Base-by-base conservation (phyloP, 441 rosid species). In the Mallotus japonicus region DNA sequence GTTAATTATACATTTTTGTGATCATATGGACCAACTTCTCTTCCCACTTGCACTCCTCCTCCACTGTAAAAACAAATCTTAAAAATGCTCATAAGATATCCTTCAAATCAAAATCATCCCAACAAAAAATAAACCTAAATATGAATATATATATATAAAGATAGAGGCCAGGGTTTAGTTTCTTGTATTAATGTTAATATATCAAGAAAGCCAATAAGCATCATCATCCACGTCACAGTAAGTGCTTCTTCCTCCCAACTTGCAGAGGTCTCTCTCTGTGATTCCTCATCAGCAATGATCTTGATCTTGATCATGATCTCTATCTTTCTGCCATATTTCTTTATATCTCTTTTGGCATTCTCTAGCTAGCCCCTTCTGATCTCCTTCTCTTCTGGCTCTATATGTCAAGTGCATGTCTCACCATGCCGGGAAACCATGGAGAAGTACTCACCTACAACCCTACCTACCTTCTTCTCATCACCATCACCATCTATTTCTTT, bases 251-350 rank as follows among this genome's bases (percentile, higher is more conserved):
- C 79, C 28, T 78, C 72, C 76, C 89, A 83, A 86, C 83, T 89
- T 89, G 91, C 90, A 81, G 73, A 80, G 75, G 67, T 79, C 77
- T 82, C 78, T 83, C 81, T 84, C 81, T 72, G 53, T 5, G 7
- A 1, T 20, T 20, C 9, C 62, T 70, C 77, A 78, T 74, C 81
- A 83, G 75, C 76, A 57, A 1, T 53, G 19, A 16, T 53, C 51
- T 8, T 47, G 14, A 10, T 16, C 1, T 16, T 53, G 7, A 10
- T 15, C 14, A 5, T 78, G 72, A 77, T 81, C 70, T 66, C 69
- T 75, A 40, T 6, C 46, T 37, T 24, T 74, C n/a, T 71, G 63
- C 67, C 70, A 28, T 8, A 17, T 47, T 79, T 80, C 75, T 32
- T 76, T 74, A 63, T 69, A 40, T 79, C 67, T 67, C 15, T 40